phyloP scores from a whole-genome alignment of 2,329 filamentous ascomycete species.

The Scedosporium aurantiacum region DNA sequence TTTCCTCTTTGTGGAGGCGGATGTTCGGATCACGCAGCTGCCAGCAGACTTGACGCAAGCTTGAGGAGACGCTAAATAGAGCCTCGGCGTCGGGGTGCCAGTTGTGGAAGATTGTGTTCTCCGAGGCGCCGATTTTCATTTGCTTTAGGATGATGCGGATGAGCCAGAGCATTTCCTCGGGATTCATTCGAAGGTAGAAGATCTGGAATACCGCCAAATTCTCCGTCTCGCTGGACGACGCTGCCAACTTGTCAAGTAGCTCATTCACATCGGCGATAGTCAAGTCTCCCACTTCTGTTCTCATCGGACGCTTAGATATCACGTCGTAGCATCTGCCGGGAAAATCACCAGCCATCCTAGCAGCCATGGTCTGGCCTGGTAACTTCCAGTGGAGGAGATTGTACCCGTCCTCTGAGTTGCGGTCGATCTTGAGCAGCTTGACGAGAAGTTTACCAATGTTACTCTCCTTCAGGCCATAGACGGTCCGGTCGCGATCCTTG shows the following conservation, averaged over 20 bases:
- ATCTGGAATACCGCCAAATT: constrained; percentile 70
- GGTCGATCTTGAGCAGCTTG: constrained; percentile 84
- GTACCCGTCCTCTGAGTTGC: constrained; percentile 78
- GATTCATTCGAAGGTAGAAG: constrained; percentile 86
- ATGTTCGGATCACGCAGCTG: constrained; percentile 67
- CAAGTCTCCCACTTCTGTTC: constrained; percentile 63
- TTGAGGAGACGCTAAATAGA: constrained; percentile 84
- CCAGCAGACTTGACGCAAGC: constrained; percentile 85
- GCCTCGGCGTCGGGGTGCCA: constrained; percentile 72
- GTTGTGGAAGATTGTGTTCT: constrained; percentile 75
- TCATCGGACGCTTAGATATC: constrained; percentile 71
- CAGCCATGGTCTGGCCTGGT: constrained; percentile 55
- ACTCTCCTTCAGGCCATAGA: constrained; percentile 92
- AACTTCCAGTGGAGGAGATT: constrained; percentile 87
- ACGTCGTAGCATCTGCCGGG: constrained; percentile 81
- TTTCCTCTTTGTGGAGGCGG: constrained; percentile 63
- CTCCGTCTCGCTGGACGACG: constrained; percentile 67
- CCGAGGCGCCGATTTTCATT: constrained; percentile 65
- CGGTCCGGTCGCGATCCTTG: constrained; percentile 81
- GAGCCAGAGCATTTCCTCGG: constrained; percentile 88
- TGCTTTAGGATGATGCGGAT: constrained; percentile 84
- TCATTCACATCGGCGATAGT: constrained; percentile 83
- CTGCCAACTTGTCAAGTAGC: constrained; percentile 66
- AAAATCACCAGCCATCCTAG: constrained; percentile 76
- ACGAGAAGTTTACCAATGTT: constrained; percentile 84